These are phyloP conservation scores for Capsella rubella DNA, from an alignment of 441 rosid species.

Conservation along the genomic window DNA sequence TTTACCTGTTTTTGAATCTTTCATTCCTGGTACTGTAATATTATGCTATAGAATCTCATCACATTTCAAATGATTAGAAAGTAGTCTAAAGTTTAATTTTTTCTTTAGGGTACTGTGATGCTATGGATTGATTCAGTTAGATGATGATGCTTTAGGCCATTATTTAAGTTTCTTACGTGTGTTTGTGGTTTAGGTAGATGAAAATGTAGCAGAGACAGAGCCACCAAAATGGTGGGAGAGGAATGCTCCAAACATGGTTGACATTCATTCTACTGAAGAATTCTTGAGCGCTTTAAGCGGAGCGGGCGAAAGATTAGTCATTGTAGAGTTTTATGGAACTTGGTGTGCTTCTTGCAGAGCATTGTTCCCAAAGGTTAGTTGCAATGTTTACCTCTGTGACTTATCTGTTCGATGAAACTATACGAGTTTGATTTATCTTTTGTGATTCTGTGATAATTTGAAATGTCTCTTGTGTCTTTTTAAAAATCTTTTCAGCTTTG, in stretches of 20 bases:
- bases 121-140: background rate
- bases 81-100: conserved; percentile 15
- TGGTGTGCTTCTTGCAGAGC: conserved; percentile 99
- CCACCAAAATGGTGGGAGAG: conserved; percentile 99
- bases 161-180: conserved; percentile 7
- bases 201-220: conserved; percentile 65
- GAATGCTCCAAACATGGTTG: conserved; percentile 88
- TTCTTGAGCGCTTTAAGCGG: conserved; percentile 77
- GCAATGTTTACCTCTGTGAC: background rate
- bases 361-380: conserved; percentile 80
- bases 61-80: background rate
- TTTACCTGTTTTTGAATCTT: conserved; percentile 14
- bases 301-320: conserved; percentile 90
- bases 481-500: conserved; percentile 65
- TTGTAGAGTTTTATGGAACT: conserved; percentile 98
- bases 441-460: background rate
- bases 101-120: conserved; percentile 3
- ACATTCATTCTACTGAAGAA: conserved; percentile 91
- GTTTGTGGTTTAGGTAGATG: conserved; percentile 38
- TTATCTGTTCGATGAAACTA: conserved; percentile 6
- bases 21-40: background rate
- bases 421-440: background rate
- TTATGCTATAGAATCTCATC: background rate
- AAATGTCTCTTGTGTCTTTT: conserved; percentile 1
- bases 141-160: background rate